Evolutionary conservation across 2,329 filamentous ascomycete species (phyloP).

Genomic region (Sclerotinia minor): DNA sequence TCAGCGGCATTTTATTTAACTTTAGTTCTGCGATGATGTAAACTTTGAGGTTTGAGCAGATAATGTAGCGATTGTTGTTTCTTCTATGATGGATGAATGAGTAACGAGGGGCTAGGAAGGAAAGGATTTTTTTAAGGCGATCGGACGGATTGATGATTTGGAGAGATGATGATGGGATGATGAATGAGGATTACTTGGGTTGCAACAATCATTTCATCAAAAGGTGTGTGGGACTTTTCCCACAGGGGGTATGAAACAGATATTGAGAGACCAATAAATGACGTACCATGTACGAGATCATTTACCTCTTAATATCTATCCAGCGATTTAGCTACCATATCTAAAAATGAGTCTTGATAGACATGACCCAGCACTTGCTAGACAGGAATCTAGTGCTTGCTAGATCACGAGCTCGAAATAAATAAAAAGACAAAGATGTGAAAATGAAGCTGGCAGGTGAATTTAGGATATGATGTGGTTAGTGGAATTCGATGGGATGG

Average conservation of each 20-base stretch:
- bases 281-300: not conserved
- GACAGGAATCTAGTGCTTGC: not conserved
- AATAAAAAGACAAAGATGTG: not conserved
- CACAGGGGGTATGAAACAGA: not conserved
- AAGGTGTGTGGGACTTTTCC: not conserved
- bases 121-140: not conserved
- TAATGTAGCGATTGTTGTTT: constrained; percentile 2
- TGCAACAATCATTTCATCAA: not conserved
- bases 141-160: not conserved
- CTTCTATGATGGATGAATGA: constrained; percentile 16
- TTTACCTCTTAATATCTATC: not conserved
- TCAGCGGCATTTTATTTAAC: constrained; percentile 8
- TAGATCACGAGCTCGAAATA: not conserved
- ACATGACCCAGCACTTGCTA: not conserved
- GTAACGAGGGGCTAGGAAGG: constrained; percentile 2
- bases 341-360: not conserved
- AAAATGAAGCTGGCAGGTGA: not conserved
- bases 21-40: constrained; percentile 1
- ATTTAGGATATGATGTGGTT: constrained; percentile 11
- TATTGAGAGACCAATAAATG: not conserved
- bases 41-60: constrained; percentile 10
- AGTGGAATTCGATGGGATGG: constrained; percentile 1
- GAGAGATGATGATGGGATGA: not conserved
- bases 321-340: not conserved
- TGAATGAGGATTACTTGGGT: not conserved